phyloP scores from a whole-genome alignment of 768 basidiomycete genomes.

The Tubosaeta sp. region DNA sequence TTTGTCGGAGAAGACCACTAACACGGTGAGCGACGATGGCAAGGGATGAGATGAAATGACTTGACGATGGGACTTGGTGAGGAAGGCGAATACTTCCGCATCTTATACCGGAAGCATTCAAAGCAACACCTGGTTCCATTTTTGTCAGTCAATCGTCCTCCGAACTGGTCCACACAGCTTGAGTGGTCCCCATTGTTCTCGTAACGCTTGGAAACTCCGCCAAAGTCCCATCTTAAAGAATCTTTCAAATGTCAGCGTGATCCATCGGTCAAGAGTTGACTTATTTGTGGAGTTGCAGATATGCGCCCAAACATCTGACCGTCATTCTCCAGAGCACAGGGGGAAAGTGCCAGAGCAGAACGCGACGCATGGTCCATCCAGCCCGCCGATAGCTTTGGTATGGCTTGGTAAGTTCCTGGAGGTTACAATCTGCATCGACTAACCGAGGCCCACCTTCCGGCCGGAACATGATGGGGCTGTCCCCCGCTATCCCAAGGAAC shows the following conservation, averaged over 20 bases:
- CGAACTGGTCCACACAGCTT: background rate
- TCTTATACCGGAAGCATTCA: slow-evolving; percentile 18
- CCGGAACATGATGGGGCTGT: background rate
- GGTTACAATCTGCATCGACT: background rate
- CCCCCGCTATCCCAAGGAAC: background rate
- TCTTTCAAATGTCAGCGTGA: background rate
- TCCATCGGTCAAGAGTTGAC: background rate
- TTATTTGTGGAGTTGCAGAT: background rate
- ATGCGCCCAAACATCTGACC: slow-evolving; percentile 8
- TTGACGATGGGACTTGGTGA: background rate
- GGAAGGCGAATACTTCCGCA: background rate
- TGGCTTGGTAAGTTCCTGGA: background rate
- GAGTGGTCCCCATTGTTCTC: slow-evolving; percentile 16
- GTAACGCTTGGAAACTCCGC: slow-evolving; percentile 1
- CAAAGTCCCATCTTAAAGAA: background rate
- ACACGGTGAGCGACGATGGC: background rate
- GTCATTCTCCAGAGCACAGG: background rate
- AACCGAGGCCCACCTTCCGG: background rate
- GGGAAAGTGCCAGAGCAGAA: background rate
- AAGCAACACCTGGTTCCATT: slow-evolving; percentile 6
- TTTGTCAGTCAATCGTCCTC: slow-evolving; percentile 6
- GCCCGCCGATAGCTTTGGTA: background rate
- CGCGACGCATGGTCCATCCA: background rate
- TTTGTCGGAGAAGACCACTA: background rate
- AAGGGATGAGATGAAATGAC: background rate